Percentiles rank a stretch among this genome's conserved stretches.
phyloP scores from a whole-genome alignment of 1,284 basidiomycete genomes.

The Rhodofomes roseus region DNA sequence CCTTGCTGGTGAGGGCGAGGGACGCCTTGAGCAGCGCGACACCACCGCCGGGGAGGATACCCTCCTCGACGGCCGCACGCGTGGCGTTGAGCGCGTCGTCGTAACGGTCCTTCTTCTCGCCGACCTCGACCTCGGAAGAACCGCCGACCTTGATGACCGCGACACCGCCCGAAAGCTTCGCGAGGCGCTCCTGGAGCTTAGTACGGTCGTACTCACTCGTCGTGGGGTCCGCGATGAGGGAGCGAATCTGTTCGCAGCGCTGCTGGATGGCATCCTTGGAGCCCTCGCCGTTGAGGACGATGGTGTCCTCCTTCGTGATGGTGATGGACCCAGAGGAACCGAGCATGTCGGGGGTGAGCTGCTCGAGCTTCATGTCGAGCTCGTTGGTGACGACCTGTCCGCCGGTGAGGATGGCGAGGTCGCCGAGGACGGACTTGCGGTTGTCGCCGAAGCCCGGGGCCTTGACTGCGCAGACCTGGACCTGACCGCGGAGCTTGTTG shows the following conservation, averaged over 20 bases:
- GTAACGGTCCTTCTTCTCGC: constrained; percentile 99
- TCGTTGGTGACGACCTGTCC: constrained; percentile 98
- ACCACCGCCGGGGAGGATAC: constrained; percentile 95
- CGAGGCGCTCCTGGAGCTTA: constrained; percentile 96
- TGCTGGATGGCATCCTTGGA: constrained; percentile 82
- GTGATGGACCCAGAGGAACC: constrained; percentile 91
- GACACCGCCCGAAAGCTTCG: constrained; percentile 94
- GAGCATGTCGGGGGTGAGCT: constrained; percentile 85
- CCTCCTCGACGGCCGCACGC: constrained; percentile 96
- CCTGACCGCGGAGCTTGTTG: constrained; percentile 97
- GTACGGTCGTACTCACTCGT: constrained; percentile 94
- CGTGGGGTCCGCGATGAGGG: constrained; percentile 77
- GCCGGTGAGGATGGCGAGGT: constrained; percentile 95
- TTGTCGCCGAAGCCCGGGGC: constrained; percentile 99
- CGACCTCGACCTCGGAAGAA: constrained; percentile 91
- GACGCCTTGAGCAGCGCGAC: constrained; percentile 90
- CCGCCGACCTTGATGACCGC: constrained; percentile 99
- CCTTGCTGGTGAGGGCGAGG: constrained; percentile 65
- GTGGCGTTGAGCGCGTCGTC: constrained; percentile 98
- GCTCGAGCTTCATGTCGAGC: constrained; percentile 96
- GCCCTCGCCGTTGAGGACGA: constrained; percentile 92
- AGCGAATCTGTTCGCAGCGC: constrained; percentile 94
- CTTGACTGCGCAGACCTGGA: constrained; percentile 92
- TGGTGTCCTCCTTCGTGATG: constrained; percentile 98
- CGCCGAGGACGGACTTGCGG: constrained; percentile 96